These are phyloP conservation scores for Passiflora organensis DNA, from an alignment of 345 rosid species.

Conservation along the genomic window DNA sequence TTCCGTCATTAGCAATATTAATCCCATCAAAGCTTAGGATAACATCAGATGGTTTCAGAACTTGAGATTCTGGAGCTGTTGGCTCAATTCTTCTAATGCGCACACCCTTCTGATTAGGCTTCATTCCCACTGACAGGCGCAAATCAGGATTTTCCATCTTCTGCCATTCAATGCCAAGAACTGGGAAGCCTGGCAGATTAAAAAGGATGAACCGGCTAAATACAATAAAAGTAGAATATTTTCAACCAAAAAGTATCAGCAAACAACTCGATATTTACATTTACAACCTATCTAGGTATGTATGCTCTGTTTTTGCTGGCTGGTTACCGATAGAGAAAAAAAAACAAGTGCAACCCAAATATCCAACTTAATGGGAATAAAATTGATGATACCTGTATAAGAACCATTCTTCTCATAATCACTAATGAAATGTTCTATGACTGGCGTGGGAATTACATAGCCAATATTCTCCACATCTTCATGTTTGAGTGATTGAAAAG, in stretches of 20 bases:
- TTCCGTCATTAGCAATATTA: conserved; percentile 91
- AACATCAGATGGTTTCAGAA: conserved; percentile 79
- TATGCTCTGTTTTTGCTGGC: too few species aligned
- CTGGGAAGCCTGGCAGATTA: conserved; percentile 60
- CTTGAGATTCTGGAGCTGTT: conserved; percentile 75
- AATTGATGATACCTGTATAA: conserved; percentile 56
- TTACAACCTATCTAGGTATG: too few species aligned
- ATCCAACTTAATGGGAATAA: neutral
- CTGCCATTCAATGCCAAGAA: conserved; percentile 98
- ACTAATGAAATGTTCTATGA: conserved; percentile 69
- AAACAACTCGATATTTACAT: too few species aligned
- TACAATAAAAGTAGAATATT: conserved; percentile 3
- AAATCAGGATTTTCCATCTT: conserved; percentile 97
- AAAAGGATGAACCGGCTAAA: conserved; percentile 11
- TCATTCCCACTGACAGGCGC: conserved; percentile 78
- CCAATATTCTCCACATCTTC: conserved; percentile 96
- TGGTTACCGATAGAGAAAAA: too few species aligned
- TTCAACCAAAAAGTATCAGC: neutral
- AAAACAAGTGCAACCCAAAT: too few species aligned
- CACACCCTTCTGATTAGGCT: conserved; percentile 76
- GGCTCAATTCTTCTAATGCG: conserved; percentile 91
- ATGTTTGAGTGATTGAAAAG: conserved; percentile 91
- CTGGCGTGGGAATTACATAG: conserved; percentile 94
- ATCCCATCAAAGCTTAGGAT: conserved; percentile 83
- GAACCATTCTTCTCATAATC: conserved; percentile 86